Evolutionary conservation across 164 flowering plant genomes (phyloP).

Genomic region (Protea cynaroides): DNA sequence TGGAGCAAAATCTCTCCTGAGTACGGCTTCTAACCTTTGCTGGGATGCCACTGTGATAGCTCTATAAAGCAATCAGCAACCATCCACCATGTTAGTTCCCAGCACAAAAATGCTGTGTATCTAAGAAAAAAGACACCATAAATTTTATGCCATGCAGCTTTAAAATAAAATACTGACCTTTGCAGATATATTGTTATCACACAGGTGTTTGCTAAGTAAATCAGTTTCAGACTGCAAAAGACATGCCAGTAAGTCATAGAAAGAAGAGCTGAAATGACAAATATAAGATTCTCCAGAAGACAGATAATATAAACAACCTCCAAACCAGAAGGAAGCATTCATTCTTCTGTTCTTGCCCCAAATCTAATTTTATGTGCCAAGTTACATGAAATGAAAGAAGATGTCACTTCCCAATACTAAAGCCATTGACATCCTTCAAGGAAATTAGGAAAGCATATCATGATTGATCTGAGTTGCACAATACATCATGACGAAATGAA

Average conservation of each 20-base stretch:
- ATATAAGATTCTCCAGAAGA: too few species aligned
- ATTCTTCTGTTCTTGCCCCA: too few species aligned
- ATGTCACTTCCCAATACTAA: too few species aligned
- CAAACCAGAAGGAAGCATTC: too few species aligned
- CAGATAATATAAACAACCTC: too few species aligned
- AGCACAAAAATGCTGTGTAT: slow-evolving; percentile 1
- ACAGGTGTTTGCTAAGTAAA: slow-evolving; percentile 59
- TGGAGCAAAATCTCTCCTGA: slow-evolving; percentile 80
- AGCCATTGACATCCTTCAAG: too few species aligned
- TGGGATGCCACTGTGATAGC: slow-evolving; percentile 88
- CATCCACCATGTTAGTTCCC: slow-evolving; percentile 9
- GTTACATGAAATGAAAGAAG: too few species aligned
- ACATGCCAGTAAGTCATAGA: neutral
- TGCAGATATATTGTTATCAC: slow-evolving; percentile 73
- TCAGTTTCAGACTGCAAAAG: slow-evolving; percentile 84
- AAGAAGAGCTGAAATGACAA: too few species aligned
- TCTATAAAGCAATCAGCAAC: slow-evolving; percentile 32
- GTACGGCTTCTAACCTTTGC: slow-evolving; percentile 74
- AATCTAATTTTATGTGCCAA: too few species aligned
- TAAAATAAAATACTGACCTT: slow-evolving; percentile 47
- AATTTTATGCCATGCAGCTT: neutral
- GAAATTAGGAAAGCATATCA: too few species aligned
- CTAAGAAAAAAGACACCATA: neutral
- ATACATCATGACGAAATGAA: too few species aligned
- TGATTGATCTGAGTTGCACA: too few species aligned